phyloP scores from a whole-genome alignment of 2,329 filamentous ascomycete genomes.

The Fusarium acutatum region DNA sequence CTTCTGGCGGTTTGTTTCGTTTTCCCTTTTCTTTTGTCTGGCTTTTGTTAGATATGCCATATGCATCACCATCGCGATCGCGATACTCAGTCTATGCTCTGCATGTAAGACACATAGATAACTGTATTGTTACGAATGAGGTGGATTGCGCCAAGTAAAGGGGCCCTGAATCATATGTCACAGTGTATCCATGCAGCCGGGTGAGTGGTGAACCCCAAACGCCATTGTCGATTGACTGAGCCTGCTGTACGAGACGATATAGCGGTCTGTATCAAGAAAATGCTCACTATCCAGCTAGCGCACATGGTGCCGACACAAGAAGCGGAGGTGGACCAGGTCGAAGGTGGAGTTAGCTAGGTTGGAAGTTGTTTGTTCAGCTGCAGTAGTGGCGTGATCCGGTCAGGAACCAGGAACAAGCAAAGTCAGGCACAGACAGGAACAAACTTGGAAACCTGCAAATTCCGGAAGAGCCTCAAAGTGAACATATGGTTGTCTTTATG shows the following conservation, averaged over 20 bases:
- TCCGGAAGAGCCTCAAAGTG: constrained; percentile 13
- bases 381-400: constrained; percentile 27
- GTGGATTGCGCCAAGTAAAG: neutral
- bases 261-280: constrained; percentile 23
- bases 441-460: neutral
- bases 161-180: neutral
- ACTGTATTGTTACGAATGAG: neutral
- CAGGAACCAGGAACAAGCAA: constrained; percentile 37
- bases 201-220: neutral
- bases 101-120: neutral
- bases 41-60: constrained; percentile 5
- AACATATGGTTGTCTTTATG: neutral
- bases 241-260: neutral
- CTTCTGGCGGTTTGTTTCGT: constrained; percentile 23
- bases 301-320: neutral
- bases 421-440: constrained; percentile 17
- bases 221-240: neutral
- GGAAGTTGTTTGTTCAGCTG: constrained; percentile 15
- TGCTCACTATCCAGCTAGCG: neutral
- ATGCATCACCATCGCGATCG: constrained; percentile 13
- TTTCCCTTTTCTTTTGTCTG: neutral
- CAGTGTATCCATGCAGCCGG: neutral
- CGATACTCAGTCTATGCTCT: neutral
- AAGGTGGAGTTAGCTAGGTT: constrained; percentile 21
- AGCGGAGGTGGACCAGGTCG: constrained; percentile 16